Evolutionary conservation across 2,329 filamentous ascomycete species (phyloP), one percentile per base, ranked within the genome.

Genomic region (Paramyrothecium sp.): DNA sequence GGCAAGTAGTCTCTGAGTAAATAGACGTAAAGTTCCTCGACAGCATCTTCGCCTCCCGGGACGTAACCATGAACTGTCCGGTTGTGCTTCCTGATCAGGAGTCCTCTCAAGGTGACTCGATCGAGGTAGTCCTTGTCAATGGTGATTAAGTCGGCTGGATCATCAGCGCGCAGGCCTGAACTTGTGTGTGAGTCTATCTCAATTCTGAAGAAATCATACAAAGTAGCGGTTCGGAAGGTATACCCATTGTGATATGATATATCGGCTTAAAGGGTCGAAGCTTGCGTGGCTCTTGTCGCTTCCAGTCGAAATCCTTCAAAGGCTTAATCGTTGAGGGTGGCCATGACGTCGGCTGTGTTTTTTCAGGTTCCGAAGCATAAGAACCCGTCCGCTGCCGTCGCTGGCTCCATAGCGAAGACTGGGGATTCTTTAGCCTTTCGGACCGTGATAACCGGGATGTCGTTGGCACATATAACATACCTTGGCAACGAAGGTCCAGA

Each of bases 241-340:
- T 62, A 79, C 81, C 81, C 81, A 85, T 84, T 0, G 79, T 82
- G 58, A 84, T 82, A 61, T 83, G 71, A 61, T 82, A 84, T 3
- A 74, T 74, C 0, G 79, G 75, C 65, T 82, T 83, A 65, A 81
- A 83, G 0, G 79, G 80, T 2, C 81, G 71, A 38, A 79, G 71
- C 41, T 73, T 70, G 3, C 64, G 59, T 0, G 79, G 78, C 10
- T 71, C 66, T 1, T 68, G 70, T 2, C 63, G 58, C 41, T 71
- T 65, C 75, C 78, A 81, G 59, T 79, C 68, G 56, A 79, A 77
- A 38, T 38, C 33, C 16, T 10, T 16, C 33, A 38, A 38, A 38
- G 33, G 10, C 33, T 38, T 38, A 10, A 38, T 38, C 16, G 8
- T 16, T 38, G 33, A 16, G 10, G 33, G 33, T n/a, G 16, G 33